Conservation (phyloP, 2,329 filamentous ascomycete species). For the Colletotrichum tofieldiae region DNA sequence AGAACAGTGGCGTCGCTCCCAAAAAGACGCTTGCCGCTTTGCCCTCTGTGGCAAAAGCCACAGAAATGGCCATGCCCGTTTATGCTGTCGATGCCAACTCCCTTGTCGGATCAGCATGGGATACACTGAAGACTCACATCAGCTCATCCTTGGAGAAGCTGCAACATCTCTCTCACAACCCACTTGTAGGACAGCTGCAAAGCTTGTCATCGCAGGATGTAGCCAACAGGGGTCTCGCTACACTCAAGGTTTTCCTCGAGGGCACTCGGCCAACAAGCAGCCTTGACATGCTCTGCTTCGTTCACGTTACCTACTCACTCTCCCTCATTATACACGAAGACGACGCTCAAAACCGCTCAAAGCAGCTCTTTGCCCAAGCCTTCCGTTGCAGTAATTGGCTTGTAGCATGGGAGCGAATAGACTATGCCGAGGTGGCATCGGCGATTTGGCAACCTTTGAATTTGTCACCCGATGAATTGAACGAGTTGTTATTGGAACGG, state of each 20-base stretch:
- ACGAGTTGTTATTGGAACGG: conserved; percentile 47
- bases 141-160: conserved; percentile 62
- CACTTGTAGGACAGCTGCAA: conserved; percentile 59
- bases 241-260: conserved; percentile 58
- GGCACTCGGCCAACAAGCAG: conserved; percentile 57
- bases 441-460: conserved; percentile 65
- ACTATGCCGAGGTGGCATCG: conserved; percentile 61
- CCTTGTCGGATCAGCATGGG: conserved; percentile 62
- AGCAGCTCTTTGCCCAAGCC: conserved; percentile 63
- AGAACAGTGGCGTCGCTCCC: conserved; percentile 56
- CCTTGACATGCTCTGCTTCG: conserved; percentile 64
- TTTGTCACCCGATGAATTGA: conserved; percentile 51
- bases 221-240: conserved; percentile 58
- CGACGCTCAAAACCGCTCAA: conserved; percentile 54
- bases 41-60: background rate
- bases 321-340: conserved; percentile 63
- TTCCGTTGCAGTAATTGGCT: conserved; percentile 61
- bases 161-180: conserved; percentile 56
- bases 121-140: conserved; percentile 63
- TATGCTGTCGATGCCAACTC: conserved; percentile 54
- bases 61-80: conserved; percentile 35
- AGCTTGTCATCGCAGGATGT: conserved; percentile 57
- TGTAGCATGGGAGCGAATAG: conserved; percentile 52
- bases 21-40: conserved; percentile 46
- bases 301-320: conserved; percentile 68